Evolutionary conservation across 2,329 filamentous ascomycete species (phyloP).

Genomic region (Mycogone perniciosa): DNA sequence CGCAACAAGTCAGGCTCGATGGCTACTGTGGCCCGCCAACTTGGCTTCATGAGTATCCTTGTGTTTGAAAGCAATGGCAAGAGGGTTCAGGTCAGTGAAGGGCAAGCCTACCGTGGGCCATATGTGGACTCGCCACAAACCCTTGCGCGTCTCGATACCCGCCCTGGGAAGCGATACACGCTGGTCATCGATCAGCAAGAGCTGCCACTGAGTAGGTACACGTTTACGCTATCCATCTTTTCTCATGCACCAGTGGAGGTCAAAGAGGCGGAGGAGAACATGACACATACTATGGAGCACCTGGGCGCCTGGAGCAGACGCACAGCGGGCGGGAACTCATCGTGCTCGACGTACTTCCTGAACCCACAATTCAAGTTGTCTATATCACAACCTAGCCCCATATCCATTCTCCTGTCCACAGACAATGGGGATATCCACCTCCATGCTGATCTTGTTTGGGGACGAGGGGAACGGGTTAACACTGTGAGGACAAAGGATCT

Average conservation of each 20-base stretch:
- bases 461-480: conserved; percentile 63
- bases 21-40: conserved; percentile 43
- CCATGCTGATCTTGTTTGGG: conserved; percentile 80
- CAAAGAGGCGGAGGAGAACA: conserved; percentile 52
- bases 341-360: conserved; percentile 66
- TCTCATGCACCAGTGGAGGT: conserved; percentile 59
- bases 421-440: conserved; percentile 62
- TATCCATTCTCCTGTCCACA: conserved; percentile 71
- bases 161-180: conserved; percentile 40
- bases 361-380: conserved; percentile 81
- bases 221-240: conserved; percentile 83
- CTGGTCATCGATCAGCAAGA: conserved; percentile 73
- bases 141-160: conserved; percentile 58
- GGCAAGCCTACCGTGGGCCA: conserved; percentile 66
- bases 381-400: conserved; percentile 48
- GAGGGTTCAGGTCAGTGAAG: conserved; percentile 67
- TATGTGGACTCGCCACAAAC: conserved; percentile 94
- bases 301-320: conserved; percentile 67
- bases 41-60: conserved; percentile 83
- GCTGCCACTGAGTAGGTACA: conserved; percentile 64
- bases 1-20: conserved; percentile 36
- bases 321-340: conserved; percentile 79
- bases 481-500: conserved; percentile 69
- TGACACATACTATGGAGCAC: conserved; percentile 52
- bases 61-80: conserved; percentile 67